Conservation (phyloP, 2,329 filamentous ascomycete genomes). For the Colletotrichum viniferum region DNA sequence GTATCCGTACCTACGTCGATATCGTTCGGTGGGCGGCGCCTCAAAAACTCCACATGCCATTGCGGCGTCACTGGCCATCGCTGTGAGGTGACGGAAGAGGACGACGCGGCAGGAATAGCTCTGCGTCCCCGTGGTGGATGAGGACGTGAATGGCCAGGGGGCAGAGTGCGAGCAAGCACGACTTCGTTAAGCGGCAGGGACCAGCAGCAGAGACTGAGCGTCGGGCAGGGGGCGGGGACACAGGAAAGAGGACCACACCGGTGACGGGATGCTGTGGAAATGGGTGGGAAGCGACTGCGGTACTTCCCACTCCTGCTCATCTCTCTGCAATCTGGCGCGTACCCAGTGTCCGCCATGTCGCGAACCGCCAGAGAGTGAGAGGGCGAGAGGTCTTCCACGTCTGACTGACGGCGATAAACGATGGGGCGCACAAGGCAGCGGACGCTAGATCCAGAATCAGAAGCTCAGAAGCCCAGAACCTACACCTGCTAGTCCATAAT, state of each 20-base stretch:
- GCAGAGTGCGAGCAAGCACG: not conserved
- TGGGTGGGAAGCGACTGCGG: not conserved
- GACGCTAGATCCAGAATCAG: not conserved
- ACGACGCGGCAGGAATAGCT: not conserved
- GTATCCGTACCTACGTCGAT: not conserved
- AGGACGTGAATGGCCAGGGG: not conserved
- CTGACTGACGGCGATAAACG: not conserved
- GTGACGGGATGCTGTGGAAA: not conserved
- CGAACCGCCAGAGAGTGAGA: not conserved
- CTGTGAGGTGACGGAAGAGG: not conserved
- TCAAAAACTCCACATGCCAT: not conserved
- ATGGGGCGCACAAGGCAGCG: not conserved
- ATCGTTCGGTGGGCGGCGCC: not conserved
- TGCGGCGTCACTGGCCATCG: not conserved
- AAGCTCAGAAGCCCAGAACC: not conserved
- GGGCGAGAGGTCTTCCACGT: not conserved
- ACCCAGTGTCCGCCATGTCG: not conserved
- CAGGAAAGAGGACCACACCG: not conserved
- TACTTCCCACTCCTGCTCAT: not conserved
- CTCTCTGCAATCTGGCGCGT: not conserved
- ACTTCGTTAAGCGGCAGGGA: not conserved
- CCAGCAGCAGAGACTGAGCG: not conserved
- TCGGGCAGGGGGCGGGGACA: not conserved
- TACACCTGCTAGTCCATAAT: conserved; percentile 1
- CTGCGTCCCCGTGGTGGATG: not conserved